Evolutionary conservation across 192 early-diverging fungal species (phyloP).

Genomic region (Gigaspora rosea): DNA sequence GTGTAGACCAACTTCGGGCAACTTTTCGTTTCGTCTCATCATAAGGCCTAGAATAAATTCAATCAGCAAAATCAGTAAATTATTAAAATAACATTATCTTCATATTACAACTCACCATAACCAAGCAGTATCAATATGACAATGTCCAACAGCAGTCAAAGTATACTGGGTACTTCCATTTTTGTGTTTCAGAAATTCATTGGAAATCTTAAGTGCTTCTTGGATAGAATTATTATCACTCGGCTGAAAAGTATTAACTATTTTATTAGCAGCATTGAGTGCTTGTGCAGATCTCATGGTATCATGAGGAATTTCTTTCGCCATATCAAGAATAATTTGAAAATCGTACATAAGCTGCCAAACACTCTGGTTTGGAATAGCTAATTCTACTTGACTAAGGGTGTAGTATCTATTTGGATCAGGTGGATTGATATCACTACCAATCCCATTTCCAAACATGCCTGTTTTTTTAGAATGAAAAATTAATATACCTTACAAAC

Average conservation of each 20-base stretch:
- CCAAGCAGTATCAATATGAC: constrained; percentile 82
- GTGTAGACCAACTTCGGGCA: constrained; percentile 81
- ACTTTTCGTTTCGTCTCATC: constrained; percentile 97
- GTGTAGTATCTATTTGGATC: constrained; percentile 63
- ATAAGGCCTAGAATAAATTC: constrained; percentile 71
- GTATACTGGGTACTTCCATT: constrained; percentile 67
- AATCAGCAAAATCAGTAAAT: neutral
- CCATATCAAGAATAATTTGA: constrained; percentile 72
- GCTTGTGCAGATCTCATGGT: constrained; percentile 78
- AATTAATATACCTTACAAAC: neutral
- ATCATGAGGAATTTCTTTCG: constrained; percentile 67
- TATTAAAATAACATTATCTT: neutral
- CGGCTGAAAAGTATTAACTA: constrained; percentile 72
- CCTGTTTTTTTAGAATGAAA: neutral
- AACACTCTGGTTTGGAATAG: constrained; percentile 69
- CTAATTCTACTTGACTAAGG: constrained; percentile 68
- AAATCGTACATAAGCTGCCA: constrained; percentile 76
- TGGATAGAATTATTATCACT: constrained; percentile 51
- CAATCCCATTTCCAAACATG: constrained; percentile 82
- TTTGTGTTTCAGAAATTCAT: constrained; percentile 67
- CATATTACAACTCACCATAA: constrained; percentile 57
- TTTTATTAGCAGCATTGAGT: constrained; percentile 74
- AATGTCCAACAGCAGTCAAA: constrained; percentile 90
- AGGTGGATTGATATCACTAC: constrained; percentile 66
- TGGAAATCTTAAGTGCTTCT: constrained; percentile 50